Conservation (phyloP, 2,329 filamentous ascomycete genomes). For the Drechslerella stenobrocha region DNA sequence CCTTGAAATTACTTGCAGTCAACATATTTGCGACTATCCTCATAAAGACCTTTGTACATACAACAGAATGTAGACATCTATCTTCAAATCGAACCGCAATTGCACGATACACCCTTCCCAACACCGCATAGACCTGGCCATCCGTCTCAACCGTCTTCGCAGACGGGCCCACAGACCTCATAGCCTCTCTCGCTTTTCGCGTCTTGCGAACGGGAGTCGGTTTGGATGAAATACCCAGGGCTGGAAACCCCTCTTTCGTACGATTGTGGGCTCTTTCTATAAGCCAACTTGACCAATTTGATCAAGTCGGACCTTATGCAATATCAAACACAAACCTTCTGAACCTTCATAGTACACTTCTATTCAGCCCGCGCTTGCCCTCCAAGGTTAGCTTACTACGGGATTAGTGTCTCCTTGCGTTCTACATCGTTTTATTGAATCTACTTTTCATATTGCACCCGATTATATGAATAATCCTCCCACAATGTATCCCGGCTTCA, state of each 20-base stretch:
- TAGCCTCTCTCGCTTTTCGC: constrained; percentile 39
- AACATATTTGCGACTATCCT: background rate
- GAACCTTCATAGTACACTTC: constrained; percentile 51
- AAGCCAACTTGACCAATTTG: background rate
- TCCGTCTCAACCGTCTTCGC: constrained; percentile 28
- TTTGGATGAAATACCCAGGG: constrained; percentile 35
- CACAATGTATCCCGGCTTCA: no score
- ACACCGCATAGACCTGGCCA: constrained; percentile 33
- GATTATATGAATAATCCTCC: no score
- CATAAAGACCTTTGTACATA: background rate
- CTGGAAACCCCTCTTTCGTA: constrained; percentile 15
- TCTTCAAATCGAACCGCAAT: background rate
- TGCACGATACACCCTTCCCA: background rate
- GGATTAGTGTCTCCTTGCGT: constrained; percentile 51
- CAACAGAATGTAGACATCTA: background rate
- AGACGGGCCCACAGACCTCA: constrained; percentile 28
- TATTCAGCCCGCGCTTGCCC: constrained; percentile 15
- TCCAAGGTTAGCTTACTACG: constrained; percentile 18
- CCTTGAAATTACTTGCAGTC: background rate
- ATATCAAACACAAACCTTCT: constrained; percentile 41
- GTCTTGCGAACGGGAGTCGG: constrained; percentile 41
- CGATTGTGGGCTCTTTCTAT: constrained; percentile 10
- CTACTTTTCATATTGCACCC: background rate
- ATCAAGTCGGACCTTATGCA: constrained; percentile 31
- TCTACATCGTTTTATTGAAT: constrained; percentile 41